Conservation (phyloP, 768 basidiomycete species). For the Scleroderma citrinum region DNA sequence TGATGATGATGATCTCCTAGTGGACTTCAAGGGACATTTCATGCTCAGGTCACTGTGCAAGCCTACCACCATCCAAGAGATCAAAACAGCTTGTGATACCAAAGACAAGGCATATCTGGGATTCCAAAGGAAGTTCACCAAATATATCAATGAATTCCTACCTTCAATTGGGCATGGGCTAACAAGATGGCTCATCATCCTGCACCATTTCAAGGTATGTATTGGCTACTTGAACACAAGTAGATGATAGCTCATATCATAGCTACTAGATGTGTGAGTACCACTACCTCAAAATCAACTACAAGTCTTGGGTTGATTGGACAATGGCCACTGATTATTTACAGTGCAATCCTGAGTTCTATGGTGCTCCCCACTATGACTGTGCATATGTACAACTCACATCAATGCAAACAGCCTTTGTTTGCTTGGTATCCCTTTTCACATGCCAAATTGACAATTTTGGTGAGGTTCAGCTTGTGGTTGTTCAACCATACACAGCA, state of each 20-base stretch:
- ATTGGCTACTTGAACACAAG: too few species aligned
- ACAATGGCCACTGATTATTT: constrained; percentile 20
- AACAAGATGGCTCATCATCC: not conserved
- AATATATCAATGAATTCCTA: not conserved
- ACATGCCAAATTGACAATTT: constrained; percentile 5
- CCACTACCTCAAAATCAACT: constrained; percentile 22
- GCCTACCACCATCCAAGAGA: not conserved
- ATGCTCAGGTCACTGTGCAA: not conserved
- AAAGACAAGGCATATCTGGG: not conserved
- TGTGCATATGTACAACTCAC: constrained; percentile 21
- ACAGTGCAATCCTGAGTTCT: constrained; percentile 25
- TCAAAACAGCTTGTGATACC: not conserved
- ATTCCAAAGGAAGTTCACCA: not conserved
- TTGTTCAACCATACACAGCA: constrained; percentile 14
- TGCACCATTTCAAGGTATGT: not conserved
- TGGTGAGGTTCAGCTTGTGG: constrained; percentile 8
- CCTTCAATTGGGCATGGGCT: not conserved
- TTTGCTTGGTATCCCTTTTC: constrained; percentile 16
- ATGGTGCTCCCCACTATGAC: constrained; percentile 22
- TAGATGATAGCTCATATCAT: not conserved
- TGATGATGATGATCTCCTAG: not conserved
- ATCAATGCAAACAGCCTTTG: constrained; percentile 11
- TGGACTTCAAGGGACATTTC: constrained; percentile 1
- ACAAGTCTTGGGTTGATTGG: constrained; percentile 26
- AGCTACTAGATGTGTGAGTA: constrained; percentile 20